Evolutionary conservation across 208 protist genomes (phyloP).

Genomic region (Wallacemonas sp.): DNA sequence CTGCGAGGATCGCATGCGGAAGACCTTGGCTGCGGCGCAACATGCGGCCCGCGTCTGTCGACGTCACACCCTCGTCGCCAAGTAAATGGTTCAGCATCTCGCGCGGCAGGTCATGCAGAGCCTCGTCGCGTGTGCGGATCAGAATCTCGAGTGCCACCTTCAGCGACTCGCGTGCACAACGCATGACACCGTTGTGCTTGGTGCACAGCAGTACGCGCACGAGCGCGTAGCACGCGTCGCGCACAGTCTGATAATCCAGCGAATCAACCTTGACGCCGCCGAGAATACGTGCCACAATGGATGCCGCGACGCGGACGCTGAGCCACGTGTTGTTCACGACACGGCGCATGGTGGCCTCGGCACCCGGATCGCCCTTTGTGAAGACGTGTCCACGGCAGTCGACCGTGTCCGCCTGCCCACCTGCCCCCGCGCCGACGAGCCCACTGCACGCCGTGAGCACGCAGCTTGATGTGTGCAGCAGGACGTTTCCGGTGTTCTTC

Average conservation of each 20-base stretch:
- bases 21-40: slow-evolving; percentile 89
- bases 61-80: slow-evolving; percentile 75
- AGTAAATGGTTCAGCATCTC: slow-evolving; percentile 73
- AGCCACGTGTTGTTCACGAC: slow-evolving; percentile 93
- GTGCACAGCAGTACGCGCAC: slow-evolving; percentile 75
- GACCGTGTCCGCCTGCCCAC: slow-evolving; percentile 32
- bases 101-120: slow-evolving; percentile 51
- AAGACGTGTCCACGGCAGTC: slow-evolving; percentile 90
- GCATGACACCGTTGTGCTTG: slow-evolving; percentile 93
- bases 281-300: slow-evolving; percentile 40
- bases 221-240: slow-evolving; percentile 47
- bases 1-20: slow-evolving; percentile 73
- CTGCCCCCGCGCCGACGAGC: slow-evolving; percentile 5
- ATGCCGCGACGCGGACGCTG: slow-evolving; percentile 62
- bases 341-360: slow-evolving; percentile 58
- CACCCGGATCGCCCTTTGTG: slow-evolving; percentile 38
- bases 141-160: slow-evolving; percentile 43
- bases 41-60: slow-evolving; percentile 66
- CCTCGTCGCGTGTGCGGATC: slow-evolving; percentile 52
- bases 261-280: slow-evolving; percentile 28
- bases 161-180: slow-evolving; percentile 64
- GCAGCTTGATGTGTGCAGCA: background rate
- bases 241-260: slow-evolving; percentile 39
- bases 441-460: background rate
- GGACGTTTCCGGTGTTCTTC: slow-evolving; percentile 2